phyloP scores from a whole-genome alignment of 2,329 filamentous ascomycete genomes.

The Botrytis hyacinthi region DNA sequence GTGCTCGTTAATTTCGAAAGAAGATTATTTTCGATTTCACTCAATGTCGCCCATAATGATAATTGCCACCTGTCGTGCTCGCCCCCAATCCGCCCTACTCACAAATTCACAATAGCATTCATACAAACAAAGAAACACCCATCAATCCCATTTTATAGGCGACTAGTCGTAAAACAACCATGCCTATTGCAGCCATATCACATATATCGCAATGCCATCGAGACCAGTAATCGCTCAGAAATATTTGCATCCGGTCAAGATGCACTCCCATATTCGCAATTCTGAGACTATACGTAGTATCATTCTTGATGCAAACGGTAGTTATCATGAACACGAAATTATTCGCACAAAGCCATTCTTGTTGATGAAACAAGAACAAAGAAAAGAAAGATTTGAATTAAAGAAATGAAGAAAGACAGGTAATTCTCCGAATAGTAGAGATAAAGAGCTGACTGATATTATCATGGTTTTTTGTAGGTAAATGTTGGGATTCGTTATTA shows the following conservation, averaged over 20 bases:
- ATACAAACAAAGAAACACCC: slow-evolving; percentile 17
- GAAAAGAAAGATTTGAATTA: neutral
- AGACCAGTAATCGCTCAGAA: slow-evolving; percentile 17
- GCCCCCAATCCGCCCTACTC: slow-evolving; percentile 22
- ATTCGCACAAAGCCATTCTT: neutral
- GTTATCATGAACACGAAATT: neutral
- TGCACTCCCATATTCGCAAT: neutral
- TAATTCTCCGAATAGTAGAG: neutral
- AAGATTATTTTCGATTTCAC: slow-evolving; percentile 19
- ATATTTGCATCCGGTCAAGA: slow-evolving; percentile 2
- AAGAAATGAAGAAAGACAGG: slow-evolving; percentile 4
- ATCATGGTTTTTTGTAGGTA: neutral
- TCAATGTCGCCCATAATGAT: slow-evolving; percentile 26
- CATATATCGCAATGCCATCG: slow-evolving; percentile 13
- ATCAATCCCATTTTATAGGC: slow-evolving; percentile 21
- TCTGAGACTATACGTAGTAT: slow-evolving; percentile 9
- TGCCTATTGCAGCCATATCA: slow-evolving; percentile 18
- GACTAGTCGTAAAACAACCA: slow-evolving; percentile 24
- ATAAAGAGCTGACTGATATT: slow-evolving; percentile 14
- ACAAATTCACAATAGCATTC: slow-evolving; percentile 14
- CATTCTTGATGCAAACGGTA: slow-evolving; percentile 19
- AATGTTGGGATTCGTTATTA: neutral
- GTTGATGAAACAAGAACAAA: neutral
- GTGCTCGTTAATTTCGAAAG: slow-evolving; percentile 33
- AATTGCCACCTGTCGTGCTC: slow-evolving; percentile 30